phyloP scores from a whole-genome alignment of 176 grass and related monocot species.

The Rhynchospora breviuscula region DNA sequence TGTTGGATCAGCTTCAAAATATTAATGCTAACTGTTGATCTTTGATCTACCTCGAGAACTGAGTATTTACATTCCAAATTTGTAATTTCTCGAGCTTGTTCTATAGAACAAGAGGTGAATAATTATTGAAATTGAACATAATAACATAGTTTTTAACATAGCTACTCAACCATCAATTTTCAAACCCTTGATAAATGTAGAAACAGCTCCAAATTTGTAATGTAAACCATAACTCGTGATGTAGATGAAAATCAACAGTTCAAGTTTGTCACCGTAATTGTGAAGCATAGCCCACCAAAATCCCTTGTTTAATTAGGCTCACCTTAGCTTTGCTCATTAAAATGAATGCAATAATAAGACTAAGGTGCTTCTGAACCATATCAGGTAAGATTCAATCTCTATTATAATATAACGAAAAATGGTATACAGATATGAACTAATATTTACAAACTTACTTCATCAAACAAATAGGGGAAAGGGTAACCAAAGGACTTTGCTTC shows the following conservation, averaged over 20 bases:
- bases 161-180: not conserved
- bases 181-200: not conserved
- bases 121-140: not conserved
- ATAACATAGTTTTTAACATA: not conserved
- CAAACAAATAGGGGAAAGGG: conserved; percentile 80
- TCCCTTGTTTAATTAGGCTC: not conserved
- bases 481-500: conserved; percentile 77
- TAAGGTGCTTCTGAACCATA: not conserved
- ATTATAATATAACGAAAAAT: not conserved
- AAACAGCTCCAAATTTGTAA: not conserved
- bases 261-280: not conserved
- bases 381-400: not conserved
- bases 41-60: not conserved
- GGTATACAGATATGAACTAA: not conserved
- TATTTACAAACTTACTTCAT: conserved; percentile 43
- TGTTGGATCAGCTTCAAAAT: not conserved
- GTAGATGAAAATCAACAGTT: not conserved
- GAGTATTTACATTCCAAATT: not conserved
- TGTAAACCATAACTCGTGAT: not conserved
- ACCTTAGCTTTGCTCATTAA: not conserved
- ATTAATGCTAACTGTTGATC: not conserved
- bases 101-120: not conserved
- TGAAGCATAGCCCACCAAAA: not conserved
- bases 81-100: not conserved
- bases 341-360: not conserved